phyloP scores from a whole-genome alignment of 768 basidiomycete species.

The Xerocomellus dryophilus region DNA sequence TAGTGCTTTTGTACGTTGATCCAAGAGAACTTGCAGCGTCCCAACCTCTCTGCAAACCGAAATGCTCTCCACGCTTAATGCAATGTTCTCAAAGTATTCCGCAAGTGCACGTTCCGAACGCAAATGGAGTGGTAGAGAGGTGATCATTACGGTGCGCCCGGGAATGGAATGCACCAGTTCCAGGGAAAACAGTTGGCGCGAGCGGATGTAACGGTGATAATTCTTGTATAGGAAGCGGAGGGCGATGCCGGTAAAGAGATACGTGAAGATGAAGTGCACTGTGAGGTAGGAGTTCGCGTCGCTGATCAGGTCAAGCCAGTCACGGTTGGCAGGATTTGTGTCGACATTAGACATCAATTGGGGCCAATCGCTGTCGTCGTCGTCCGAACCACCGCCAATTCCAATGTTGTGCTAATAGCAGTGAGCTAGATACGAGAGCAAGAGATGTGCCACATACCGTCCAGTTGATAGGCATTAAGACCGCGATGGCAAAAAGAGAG shows the following conservation, averaged over 20 bases:
- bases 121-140: slow-evolving; percentile 78
- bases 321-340: slow-evolving; percentile 35
- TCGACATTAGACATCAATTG: slow-evolving; percentile 23
- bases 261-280: slow-evolving; percentile 89
- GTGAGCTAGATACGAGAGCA: slow-evolving; percentile 2
- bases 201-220: slow-evolving; percentile 83
- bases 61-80: slow-evolving; percentile 87
- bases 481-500: slow-evolving; percentile 72
- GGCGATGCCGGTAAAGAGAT: slow-evolving; percentile 85
- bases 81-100: slow-evolving; percentile 91
- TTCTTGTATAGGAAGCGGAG: slow-evolving; percentile 87
- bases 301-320: slow-evolving; percentile 87
- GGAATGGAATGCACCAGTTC: slow-evolving; percentile 95
- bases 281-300: slow-evolving; percentile 89
- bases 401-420: slow-evolving; percentile 64
- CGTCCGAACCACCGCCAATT: slow-evolving; percentile 48
- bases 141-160: slow-evolving; percentile 88
- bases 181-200: slow-evolving; percentile 89
- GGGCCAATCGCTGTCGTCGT: slow-evolving; percentile 49
- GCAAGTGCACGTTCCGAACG: slow-evolving; percentile 82
- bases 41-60: slow-evolving; percentile 83
- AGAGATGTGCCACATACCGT: slow-evolving; percentile 51
- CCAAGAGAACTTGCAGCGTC: slow-evolving; percentile 66
- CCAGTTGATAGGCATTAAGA: slow-evolving; percentile 96
- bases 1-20: slow-evolving; percentile 77